phyloP scores from a whole-genome alignment of 2,329 filamentous ascomycete genomes.

The Fusarium sp. region DNA sequence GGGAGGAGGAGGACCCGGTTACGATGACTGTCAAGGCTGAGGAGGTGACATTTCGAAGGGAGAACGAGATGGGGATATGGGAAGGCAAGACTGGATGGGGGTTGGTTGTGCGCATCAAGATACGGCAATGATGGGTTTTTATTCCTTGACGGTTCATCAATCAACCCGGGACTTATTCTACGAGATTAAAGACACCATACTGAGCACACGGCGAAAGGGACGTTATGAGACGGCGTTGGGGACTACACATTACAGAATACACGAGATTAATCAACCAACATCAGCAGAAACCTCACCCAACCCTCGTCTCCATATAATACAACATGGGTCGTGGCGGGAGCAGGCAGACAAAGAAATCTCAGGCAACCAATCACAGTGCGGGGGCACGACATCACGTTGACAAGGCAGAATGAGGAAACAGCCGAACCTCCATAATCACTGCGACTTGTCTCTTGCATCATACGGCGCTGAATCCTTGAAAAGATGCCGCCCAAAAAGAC shows the following conservation, averaged over 20 bases:
- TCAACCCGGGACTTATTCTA: too few relatives aligned
- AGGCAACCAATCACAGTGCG: background rate
- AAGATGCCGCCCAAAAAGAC: background rate
- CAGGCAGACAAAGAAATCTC: background rate
- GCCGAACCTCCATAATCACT: too few relatives aligned
- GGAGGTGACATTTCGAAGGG: constrained; percentile 65
- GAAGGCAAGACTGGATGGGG: constrained; percentile 67
- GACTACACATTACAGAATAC: too few relatives aligned
- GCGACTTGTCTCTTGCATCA: too few relatives aligned
- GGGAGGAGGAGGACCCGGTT: constrained; percentile 46
- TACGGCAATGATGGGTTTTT: constrained; percentile 20
- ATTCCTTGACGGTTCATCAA: background rate
- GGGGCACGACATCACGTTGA: too few relatives aligned
- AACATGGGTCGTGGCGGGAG: background rate
- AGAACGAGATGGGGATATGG: constrained; percentile 68
- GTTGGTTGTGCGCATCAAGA: constrained; percentile 60
- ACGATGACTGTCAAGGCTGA: constrained; percentile 62
- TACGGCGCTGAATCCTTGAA: background rate
- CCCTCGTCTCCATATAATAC: too few relatives aligned
- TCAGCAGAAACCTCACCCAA: too few relatives aligned
- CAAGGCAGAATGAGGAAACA: too few relatives aligned
- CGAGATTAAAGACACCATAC: too few relatives aligned
- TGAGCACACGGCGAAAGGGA: too few relatives aligned
- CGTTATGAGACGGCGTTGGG: too few relatives aligned
- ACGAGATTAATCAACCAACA: too few relatives aligned